Base-by-base conservation (phyloP, 2,329 filamentous ascomycete genomes). In the Colletotrichum sp. region DNA sequence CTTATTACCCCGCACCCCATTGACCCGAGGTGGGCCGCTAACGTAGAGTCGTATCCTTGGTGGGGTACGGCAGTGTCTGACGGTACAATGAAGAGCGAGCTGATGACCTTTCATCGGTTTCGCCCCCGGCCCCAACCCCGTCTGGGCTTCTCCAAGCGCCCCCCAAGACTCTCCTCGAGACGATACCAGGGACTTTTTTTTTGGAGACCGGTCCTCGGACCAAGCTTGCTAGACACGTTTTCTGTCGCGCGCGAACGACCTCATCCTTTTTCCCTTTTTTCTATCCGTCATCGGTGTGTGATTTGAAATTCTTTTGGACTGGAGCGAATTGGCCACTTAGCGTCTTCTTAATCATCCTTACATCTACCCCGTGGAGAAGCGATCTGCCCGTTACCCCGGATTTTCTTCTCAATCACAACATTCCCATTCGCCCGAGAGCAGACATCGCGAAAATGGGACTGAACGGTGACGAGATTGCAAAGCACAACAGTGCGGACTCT, bases 401-500 rank as follows among this genome's bases (percentile, higher is more conserved):
- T 73, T 68, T 55, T 60, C 12, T 58, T 22, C 43, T 69, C 43
- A 22, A 39, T 34, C 5, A 16, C 7, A 56, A 34, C 48, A 55
- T 65, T 18, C 48, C 18, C 66, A 27, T 73, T 73, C 43, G 70
- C 65, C 64, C 74, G 70, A 56, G 58, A 75, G 48, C 66, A 60
- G 25, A 25, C 72, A 8, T 22, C 10, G 16, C 43, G 43, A 83
- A 77, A 73, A 87, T 88, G 85, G 82, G 83, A 70, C 82, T 91
- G 70, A 89, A 86, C 18, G 90, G 90, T 58, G 85, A 83, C 66
- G 89, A 91, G 69, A 87, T 91, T 74, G 88, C 89, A 27, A 87
- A 95, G 87, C 96, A 98, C 88, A 94, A 94, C 86, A 93, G 88
- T 80, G 90, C 91, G 80, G 92, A 98, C 80, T 96, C 95, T 66